Evolutionary conservation across 345 rosid genomes (phyloP).

Genomic region (Ceriops tagal): DNA sequence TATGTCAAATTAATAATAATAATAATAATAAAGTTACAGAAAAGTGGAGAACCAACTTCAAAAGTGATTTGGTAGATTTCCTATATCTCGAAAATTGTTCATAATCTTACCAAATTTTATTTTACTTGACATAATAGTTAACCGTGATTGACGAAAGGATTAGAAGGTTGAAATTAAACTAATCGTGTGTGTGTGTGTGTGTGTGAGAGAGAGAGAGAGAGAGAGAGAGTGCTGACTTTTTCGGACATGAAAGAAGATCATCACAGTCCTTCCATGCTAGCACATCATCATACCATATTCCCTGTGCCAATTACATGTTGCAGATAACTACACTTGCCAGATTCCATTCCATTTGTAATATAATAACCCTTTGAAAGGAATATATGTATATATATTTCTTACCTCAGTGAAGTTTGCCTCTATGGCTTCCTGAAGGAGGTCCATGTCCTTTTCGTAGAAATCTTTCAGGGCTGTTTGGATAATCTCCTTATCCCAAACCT

Average conservation of each 20-base stretch:
- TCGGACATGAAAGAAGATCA: conserved; percentile 60
- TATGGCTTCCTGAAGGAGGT: conserved; percentile 62
- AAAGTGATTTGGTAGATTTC: too few relatives aligned
- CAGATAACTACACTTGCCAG: background rate
- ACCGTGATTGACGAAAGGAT: too few relatives aligned
- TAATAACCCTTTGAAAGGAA: background rate
- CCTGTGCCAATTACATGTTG: conserved; percentile 33
- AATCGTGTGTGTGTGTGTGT: background rate
- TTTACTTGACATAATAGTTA: too few relatives aligned
- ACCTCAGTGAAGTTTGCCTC: conserved; percentile 72
- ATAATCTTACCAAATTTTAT: too few relatives aligned
- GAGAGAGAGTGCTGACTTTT: conserved; percentile 40
- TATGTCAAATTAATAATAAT: too few relatives aligned
- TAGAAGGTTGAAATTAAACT: background rate
- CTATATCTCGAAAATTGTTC: too few relatives aligned
- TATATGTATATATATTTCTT: conserved; percentile 3
- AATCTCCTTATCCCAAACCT: conserved; percentile 98
- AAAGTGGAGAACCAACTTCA: too few relatives aligned
- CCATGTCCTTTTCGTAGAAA: conserved; percentile 67
- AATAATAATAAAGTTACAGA: too few relatives aligned
- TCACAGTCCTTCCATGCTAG: conserved; percentile 72
- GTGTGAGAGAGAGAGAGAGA: background rate
- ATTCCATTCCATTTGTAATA: background rate
- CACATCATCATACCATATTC: conserved; percentile 72
- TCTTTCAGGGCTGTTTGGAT: conserved; percentile 68